Evolutionary conservation across 208 protist species (phyloP).

Genomic region (Wallacemonas sp.): DNA sequence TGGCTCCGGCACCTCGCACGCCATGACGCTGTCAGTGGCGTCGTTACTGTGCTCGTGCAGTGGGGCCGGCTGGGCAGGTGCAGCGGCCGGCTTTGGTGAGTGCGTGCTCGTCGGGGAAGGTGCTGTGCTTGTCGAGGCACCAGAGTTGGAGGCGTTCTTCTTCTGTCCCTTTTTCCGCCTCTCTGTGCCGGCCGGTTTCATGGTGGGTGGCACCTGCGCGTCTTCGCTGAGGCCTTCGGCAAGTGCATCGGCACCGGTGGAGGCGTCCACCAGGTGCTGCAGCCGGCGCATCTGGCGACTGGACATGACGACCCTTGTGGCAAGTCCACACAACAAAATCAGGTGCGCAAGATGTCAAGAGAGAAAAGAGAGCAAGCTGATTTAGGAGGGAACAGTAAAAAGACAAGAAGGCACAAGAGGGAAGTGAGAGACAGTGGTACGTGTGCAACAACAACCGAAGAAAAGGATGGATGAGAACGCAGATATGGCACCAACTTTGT

Average conservation of each 20-base stretch:
- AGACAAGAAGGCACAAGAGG: too few relatives aligned
- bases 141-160: not conserved
- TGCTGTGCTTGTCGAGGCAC: too few relatives aligned
- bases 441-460: too few relatives aligned
- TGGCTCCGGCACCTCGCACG: constrained; percentile 8
- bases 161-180: constrained; percentile 13
- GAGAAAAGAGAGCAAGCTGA: too few relatives aligned
- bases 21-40: not conserved
- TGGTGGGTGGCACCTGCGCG: constrained; percentile 15
- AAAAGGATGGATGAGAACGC: too few relatives aligned
- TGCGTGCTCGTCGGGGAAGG: not conserved
- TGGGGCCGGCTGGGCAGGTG: not conserved
- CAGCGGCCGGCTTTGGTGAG: not conserved
- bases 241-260: constrained; percentile 62
- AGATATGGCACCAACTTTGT: too few relatives aligned
- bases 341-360: too few relatives aligned
- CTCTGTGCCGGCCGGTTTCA: constrained; percentile 14
- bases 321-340: too few relatives aligned
- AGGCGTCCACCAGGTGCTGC: constrained; percentile 69
- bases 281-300: constrained; percentile 73
- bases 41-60: not conserved
- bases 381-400: too few relatives aligned
- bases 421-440: too few relatives aligned
- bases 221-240: constrained; percentile 21
- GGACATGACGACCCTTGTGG: constrained; percentile 50